phyloP scores from a whole-genome alignment of 768 basidiomycete species.

The Kondoa subrosea region DNA sequence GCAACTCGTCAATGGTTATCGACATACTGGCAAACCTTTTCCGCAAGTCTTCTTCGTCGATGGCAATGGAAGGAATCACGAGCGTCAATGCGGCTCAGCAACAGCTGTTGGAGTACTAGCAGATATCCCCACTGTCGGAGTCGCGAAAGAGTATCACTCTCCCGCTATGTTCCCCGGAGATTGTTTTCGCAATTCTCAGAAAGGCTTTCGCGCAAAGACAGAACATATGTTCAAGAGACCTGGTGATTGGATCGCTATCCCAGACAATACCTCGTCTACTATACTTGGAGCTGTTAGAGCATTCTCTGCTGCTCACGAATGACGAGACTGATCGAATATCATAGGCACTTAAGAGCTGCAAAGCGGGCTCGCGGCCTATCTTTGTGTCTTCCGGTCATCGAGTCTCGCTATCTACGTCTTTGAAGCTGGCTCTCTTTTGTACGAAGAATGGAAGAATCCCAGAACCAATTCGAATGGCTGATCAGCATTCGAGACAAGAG shows the following conservation, averaged over 20 bases:
- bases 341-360: conserved; percentile 24
- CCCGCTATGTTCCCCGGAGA: background rate
- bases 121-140: conserved; percentile 26
- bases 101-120: conserved; percentile 25
- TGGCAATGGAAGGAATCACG: conserved; percentile 30
- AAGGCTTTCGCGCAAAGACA: conserved; percentile 19
- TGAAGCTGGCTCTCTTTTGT: conserved; percentile 23
- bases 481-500: conserved; percentile 19
- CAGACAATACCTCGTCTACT: background rate
- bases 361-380: conserved; percentile 24
- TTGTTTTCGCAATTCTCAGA: conserved; percentile 15
- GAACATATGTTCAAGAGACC: conserved; percentile 5
- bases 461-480: conserved; percentile 28
- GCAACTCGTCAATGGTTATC: conserved; percentile 22
- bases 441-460: conserved; percentile 22
- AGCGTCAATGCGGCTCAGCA: conserved; percentile 28
- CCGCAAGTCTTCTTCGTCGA: conserved; percentile 30
- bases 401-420: conserved; percentile 21
- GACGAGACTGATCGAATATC: background rate
- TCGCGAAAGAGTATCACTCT: conserved; percentile 26
- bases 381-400: conserved; percentile 28
- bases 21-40: conserved; percentile 11
- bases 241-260: conserved; percentile 22
- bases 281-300: conserved; percentile 1
- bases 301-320: background rate